These are phyloP conservation scores for Sclerospora graminicola DNA, from an alignment of 352 stramenopile genomes.

Conservation along the genomic window DNA sequence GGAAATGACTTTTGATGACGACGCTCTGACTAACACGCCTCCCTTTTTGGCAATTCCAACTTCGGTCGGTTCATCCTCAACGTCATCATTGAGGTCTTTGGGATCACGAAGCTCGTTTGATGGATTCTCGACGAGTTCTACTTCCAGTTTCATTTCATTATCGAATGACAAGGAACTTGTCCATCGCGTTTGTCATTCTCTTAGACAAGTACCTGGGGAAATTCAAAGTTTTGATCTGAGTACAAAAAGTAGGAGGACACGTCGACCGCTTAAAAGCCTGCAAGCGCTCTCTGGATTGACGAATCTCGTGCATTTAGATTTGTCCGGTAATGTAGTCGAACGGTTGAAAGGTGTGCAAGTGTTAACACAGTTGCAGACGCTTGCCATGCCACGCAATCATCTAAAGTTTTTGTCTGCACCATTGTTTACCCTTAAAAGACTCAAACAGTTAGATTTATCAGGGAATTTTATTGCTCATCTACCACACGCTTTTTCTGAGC, in stretches of 20 bases:
- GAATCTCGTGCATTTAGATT: conserved; percentile 44
- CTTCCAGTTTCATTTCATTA: no score
- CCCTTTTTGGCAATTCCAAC: no score
- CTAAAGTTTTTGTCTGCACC: conserved; percentile 42
- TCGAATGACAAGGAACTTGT: not conserved
- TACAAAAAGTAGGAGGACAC: conserved; percentile 32
- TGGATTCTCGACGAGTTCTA: no score
- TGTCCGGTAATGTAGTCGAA: conserved; percentile 52
- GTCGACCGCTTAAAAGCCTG: conserved; percentile 49
- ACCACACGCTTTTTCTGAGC: conserved; percentile 31
- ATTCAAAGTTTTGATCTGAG: conserved; percentile 37
- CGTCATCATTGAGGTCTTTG: no score
- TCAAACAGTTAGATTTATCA: conserved; percentile 52
- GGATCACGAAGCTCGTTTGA: no score
- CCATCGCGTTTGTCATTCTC: not conserved
- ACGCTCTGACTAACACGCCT: no score
- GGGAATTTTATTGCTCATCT: conserved; percentile 80
- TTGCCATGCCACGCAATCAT: conserved; percentile 58
- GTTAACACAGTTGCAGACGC: conserved; percentile 31
- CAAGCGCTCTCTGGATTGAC: conserved; percentile 33
- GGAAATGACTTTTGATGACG: no score
- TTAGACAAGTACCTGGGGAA: conserved; percentile 16
- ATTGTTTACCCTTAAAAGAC: conserved; percentile 32
- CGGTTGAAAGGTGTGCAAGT: conserved; percentile 46
- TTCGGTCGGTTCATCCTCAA: no score